Percentiles rank a stretch among this genome's conserved stretches.
phyloP scores from a whole-genome alignment of 106 monocot species.

The Dioscorea alata region DNA sequence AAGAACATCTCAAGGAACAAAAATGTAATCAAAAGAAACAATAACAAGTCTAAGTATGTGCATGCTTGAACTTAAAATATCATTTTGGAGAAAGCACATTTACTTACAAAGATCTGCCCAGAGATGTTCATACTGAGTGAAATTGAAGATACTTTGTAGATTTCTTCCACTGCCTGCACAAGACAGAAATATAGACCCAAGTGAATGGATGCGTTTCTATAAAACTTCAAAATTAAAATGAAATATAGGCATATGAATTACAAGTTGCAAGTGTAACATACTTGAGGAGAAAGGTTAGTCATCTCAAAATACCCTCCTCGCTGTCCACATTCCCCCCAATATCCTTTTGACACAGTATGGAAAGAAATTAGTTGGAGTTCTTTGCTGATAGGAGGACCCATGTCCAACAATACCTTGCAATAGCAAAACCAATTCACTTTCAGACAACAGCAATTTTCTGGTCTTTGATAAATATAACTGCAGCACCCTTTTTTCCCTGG shows the following conservation, averaged over 20 bases:
- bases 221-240: not conserved
- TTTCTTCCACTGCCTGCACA: conserved; percentile 89
- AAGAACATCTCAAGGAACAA: no score
- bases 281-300: conserved; percentile 90
- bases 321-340: conserved; percentile 99
- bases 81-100: conserved; percentile 6
- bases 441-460: not conserved
- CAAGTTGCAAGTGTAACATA: conserved; percentile 9
- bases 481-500: no score
- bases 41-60: not conserved
- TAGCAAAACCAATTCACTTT: conserved; percentile 8
- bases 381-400: conserved; percentile 79
- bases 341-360: conserved; percentile 99
- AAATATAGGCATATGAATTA: not conserved
- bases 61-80: not conserved
- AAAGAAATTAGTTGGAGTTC: conserved; percentile 95
- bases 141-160: conserved; percentile 95
- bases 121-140: conserved; percentile 96
- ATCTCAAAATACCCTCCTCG: conserved; percentile 99
- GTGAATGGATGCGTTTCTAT: not conserved
- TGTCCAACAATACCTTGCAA: conserved; percentile 78
- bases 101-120: conserved; percentile 99
- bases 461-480: no score
- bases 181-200: not conserved
- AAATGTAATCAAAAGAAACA: no score